Base-by-base conservation (phyloP, 805 yeast species). In the Schwanniomyces occidentalis region DNA sequence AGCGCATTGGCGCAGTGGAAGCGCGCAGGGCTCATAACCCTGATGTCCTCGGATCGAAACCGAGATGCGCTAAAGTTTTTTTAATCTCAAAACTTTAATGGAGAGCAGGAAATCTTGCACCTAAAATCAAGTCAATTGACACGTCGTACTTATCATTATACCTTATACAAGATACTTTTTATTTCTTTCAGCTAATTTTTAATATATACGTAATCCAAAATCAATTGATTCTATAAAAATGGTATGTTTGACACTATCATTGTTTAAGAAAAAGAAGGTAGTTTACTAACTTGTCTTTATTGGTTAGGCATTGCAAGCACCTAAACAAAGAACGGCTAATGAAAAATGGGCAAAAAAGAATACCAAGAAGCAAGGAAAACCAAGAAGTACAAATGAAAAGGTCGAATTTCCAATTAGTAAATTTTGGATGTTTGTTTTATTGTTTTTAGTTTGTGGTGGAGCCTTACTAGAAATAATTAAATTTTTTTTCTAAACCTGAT, bases 21-120 rank as follows among this genome's bases (percentile, higher is more conserved):
- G 93, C 95, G 93, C 91, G 93, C 91, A 82, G 93, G 95, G 95
- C 95, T 85, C 95, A 85, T 85, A 85, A 85, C 95, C 91, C 93
- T 84, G 91, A 85, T 82, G 93, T 83, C 95, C 89, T 77, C 71
- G 90, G 95, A 85, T 85, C 95, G 95, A 85, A 84, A 85, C 93
- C 87, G 69, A 76, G 87, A 88, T 82, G 84, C 88, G 93, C 93
- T 85, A 85, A 32, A 49, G 51, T 60, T 63, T 68, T 71, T 17
- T 17, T 17, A 3, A 5, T 27, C 13, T 20, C 22, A 20, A 9
- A 9, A 17, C 18, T 27, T 27, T 15, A n/a, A 22, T 18, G 22
- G 7, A 20, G n/a, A n/a, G n/a, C n/a, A n/a, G n/a, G n/a, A n/a
- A n/a, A n/a, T n/a, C n/a, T n/a, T n/a, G n/a, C n/a, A n/a, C n/a